phyloP scores from a whole-genome alignment of 2,329 filamentous ascomycete species.

The Venturia oleaginea region DNA sequence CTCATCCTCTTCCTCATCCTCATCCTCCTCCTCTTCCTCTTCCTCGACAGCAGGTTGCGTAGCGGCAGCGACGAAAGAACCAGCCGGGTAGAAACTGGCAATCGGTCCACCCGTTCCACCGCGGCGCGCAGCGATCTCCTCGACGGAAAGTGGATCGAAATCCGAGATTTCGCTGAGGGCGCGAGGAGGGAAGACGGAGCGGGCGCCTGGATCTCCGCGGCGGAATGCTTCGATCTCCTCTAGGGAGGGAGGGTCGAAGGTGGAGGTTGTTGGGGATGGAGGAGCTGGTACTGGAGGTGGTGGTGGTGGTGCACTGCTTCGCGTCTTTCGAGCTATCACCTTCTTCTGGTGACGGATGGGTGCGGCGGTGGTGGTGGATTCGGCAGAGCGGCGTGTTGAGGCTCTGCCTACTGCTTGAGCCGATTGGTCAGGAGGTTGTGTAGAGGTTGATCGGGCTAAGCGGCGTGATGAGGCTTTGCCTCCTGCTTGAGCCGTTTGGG shows the following conservation, averaged over 20 bases:
- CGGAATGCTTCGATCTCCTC: not conserved
- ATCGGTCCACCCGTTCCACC: not conserved
- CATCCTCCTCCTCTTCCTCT: not conserved
- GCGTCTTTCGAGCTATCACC: not conserved
- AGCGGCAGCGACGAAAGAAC: not conserved
- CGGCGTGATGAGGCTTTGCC: not conserved
- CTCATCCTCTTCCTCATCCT: not conserved
- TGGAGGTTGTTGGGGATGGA: not conserved
- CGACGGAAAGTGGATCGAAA: not conserved
- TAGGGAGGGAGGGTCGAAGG: not conserved
- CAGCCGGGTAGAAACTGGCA: not conserved
- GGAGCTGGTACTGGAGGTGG: not conserved
- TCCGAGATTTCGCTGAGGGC: not conserved
- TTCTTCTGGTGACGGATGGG: not conserved
- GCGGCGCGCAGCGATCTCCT: not conserved
- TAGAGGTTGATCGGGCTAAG: not conserved
- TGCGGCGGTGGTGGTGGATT: not conserved
- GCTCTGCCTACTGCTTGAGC: conserved; percentile 8
- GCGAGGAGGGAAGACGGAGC: not conserved
- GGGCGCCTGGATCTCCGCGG: not conserved
- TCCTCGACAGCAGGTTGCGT: not conserved
- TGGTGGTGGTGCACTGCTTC: not conserved
- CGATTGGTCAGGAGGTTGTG: conserved; percentile 1
- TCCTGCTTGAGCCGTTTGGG: conserved; percentile 8
- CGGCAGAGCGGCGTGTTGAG: not conserved